Percentiles rank a stretch among this genome's conserved stretches.
These are phyloP conservation scores for Novymonas esmeraldas DNA, from an alignment of 208 protist species.

Conservation along the genomic window DNA sequence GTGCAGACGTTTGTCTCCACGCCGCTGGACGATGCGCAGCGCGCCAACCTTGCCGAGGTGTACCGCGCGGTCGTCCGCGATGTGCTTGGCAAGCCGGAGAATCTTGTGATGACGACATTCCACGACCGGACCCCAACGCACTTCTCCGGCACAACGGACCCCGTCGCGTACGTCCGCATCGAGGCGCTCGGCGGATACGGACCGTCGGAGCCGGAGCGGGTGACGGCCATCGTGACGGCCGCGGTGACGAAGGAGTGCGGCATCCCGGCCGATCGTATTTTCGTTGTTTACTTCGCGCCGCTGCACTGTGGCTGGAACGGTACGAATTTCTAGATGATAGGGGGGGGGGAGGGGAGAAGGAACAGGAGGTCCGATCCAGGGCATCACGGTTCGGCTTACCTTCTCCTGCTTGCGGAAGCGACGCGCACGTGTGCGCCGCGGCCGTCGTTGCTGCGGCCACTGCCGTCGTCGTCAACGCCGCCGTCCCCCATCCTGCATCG, in stretches of 20 bases:
- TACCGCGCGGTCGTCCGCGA: constrained; percentile 21
- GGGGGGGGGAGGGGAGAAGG: too few relatives aligned
- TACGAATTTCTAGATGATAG: constrained; percentile 33
- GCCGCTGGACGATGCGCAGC: constrained; percentile 20
- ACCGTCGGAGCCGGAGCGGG: constrained; percentile 3
- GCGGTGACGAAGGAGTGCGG: constrained; percentile 24
- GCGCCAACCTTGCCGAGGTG: constrained; percentile 19
- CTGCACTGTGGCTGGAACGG: constrained; percentile 38
- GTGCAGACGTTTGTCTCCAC: constrained; percentile 29
- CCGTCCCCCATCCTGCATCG: too few relatives aligned
- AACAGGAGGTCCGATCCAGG: too few relatives aligned
- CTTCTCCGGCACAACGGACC: constrained; percentile 26
- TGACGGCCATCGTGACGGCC: constrained; percentile 31
- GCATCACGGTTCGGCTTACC: too few relatives aligned
- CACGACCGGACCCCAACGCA: constrained; percentile 26
- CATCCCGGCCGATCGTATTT: constrained; percentile 31
- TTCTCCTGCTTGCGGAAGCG: too few relatives aligned
- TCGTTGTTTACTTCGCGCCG: constrained; percentile 29
- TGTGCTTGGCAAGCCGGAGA: constrained; percentile 26
- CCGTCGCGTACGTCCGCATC: constrained; percentile 29
- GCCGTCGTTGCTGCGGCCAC: too few relatives aligned
- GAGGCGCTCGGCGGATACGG: constrained; percentile 21
- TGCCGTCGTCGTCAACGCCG: too few relatives aligned
- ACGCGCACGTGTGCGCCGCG: too few relatives aligned
- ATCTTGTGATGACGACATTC: constrained; percentile 41